Evolutionary conservation across 495 filamentous ascomycete species (phyloP).

Genomic region (Jackrogersella multiformis): DNA sequence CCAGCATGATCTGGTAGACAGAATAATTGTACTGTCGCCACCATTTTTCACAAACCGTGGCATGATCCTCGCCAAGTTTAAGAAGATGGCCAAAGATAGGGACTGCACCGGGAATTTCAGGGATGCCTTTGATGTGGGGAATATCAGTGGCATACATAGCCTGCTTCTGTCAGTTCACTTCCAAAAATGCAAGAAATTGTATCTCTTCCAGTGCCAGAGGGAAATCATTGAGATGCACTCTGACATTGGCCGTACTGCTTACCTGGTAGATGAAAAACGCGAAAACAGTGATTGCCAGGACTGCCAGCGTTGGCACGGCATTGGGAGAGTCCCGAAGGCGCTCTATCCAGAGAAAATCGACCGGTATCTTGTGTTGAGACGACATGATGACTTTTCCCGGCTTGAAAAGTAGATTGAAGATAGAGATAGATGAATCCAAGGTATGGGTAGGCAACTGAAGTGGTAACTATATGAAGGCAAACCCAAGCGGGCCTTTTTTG

Average conservation of each 20-base stretch:
- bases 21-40: slow-evolving; percentile 61
- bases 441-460: neutral
- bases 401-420: neutral
- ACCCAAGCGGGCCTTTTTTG: neutral
- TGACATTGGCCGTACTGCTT: neutral
- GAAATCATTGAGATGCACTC: neutral
- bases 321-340: neutral
- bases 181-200: no score
- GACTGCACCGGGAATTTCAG: slow-evolving; percentile 61
- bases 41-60: slow-evolving; percentile 62
- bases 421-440: neutral
- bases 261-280: neutral
- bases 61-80: slow-evolving; percentile 65
- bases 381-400: neutral
- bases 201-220: neutral
- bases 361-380: neutral
- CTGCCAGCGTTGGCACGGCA: neutral
- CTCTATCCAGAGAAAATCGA: neutral
- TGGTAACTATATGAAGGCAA: neutral
- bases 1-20: slow-evolving; percentile 65
- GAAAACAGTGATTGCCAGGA: neutral
- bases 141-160: slow-evolving; percentile 15
- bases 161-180: slow-evolving; percentile 1
- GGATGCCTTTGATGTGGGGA: slow-evolving; percentile 54
- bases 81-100: slow-evolving; percentile 64